Evolutionary conservation across 1,139 yeast species (phyloP), one percentile per base, ranked within the genome.

Genomic region (Pneumocystis jirovecii): DNA sequence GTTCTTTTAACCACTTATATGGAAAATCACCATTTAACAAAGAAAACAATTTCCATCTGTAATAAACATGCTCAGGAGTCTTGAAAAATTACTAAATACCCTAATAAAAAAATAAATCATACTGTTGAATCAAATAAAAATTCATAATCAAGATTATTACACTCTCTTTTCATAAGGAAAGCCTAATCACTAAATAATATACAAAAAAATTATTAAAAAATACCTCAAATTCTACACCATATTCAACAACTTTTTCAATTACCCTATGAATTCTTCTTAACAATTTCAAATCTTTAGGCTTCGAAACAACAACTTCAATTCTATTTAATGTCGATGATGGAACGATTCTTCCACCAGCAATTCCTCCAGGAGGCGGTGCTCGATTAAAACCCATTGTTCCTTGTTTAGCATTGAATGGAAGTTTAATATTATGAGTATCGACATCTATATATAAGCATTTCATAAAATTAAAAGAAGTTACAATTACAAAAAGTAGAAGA

Each of bases 31-130:
- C 40, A 31, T 61, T 61, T 44, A 61, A 40, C 17, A 61, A 35
- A 21, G 63, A 61, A 44, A 40, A 61, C 50, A 61, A 31, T 15
- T 61, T 45, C 63, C 63, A 61, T 37, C 63, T 37, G 56, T 61
- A 61, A 44, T 61, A 61, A 35, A 61, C 35, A 61, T 61, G 63
- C 17, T 61, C 63, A 8, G 60, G 63, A 42, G 50, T 42, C 63
- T 61, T 35, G 25, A 31, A 42, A 50, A 60, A 8, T 31, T n/a
- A 31, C 1, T 3, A 42, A 10, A 39, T 60, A 60, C 19, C 8
- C 19, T 25, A 42, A 19, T 7, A 39, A 21, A 19, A 45, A 25
- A 50, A 42, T 5, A 39, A 60, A 42, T 10, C 61, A 60, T 39
- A 60, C 61, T 3, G n/a, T 60, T 39, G 45, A 39, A 31, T 60